Evolutionary conservation across 2,329 filamentous ascomycete species (phyloP), one percentile per base, ranked within the genome.

Genomic region (Colletotrichum lupini): DNA sequence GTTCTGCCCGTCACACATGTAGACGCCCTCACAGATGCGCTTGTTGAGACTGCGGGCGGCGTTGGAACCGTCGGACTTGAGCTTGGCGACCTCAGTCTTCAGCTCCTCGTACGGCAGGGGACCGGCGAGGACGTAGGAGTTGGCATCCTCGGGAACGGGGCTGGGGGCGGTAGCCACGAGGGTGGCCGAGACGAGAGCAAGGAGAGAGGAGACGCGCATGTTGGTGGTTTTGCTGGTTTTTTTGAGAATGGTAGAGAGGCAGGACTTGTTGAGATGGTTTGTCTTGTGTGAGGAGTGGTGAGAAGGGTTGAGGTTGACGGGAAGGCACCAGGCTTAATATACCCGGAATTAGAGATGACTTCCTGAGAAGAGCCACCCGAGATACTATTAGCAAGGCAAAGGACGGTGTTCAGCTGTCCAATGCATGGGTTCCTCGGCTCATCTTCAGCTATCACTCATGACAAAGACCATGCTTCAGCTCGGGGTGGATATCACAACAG

Each of bases 21-120:
- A 66, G 22, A 66, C 63, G 4, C 63, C 63, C 19, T 46, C 52
- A 12, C 63, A 66, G 55, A 66, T 66, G 6, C 63, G 63, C 53
- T 66, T 66, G 12, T 35, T 32, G 22, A 66, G 55, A 24, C 63
- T 46, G 30, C 63, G 52, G 22, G 63, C n/a, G 24, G 28, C 53
- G 24, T 66, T 66, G 53, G 53, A 58, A 8, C 26, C 2, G 1
- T 57, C 53, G 2, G 52, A 42, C 63, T 58, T 66, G 63, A 66
- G 63, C n/a, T 66, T 57, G 4, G 63, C 32, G 32, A 58, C 30
- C 53, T 37, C 63, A 0, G 32, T 32, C 35, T 64, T 55, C 12
- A 64, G 46, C 26, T 64, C 61, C 46, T 64, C 46, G 12, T 55
- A 64, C 19, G 61, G 61, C 14, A 55, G 46, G 0, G 61, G 61